Evolutionary conservation across 1,284 basidiomycete genomes (phyloP).

Genomic region (Ustilago sp.): DNA sequence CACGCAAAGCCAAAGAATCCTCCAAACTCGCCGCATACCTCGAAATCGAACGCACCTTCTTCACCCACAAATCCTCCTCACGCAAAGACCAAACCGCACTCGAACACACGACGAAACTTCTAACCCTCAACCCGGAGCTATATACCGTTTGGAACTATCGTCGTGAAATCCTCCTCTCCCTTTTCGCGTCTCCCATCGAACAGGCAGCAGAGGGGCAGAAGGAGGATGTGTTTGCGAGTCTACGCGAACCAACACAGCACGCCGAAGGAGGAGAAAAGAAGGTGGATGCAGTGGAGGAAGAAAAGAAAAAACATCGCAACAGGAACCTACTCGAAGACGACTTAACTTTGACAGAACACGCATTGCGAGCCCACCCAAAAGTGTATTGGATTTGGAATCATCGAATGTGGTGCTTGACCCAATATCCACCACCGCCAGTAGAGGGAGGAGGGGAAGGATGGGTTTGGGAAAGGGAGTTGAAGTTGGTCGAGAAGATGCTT

Average conservation of each 20-base stretch:
- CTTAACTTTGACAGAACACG: constrained; percentile 61
- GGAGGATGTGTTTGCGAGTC: constrained; percentile 50
- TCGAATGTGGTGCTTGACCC: constrained; percentile 64
- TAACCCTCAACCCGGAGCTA: constrained; percentile 65
- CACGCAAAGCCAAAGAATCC: constrained; percentile 59
- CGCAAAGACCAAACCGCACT: constrained; percentile 42
- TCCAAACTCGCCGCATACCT: constrained; percentile 54
- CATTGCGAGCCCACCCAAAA: constrained; percentile 65
- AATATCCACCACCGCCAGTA: constrained; percentile 22
- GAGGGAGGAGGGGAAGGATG: neutral
- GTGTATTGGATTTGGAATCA: constrained; percentile 70
- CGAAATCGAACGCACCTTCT: constrained; percentile 48
- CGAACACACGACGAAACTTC: constrained; percentile 56
- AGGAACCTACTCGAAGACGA: constrained; percentile 52
- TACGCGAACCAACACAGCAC: constrained; percentile 2
- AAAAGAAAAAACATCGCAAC: constrained; percentile 10
- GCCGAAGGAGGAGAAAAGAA: neutral
- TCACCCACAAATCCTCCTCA: constrained; percentile 25
- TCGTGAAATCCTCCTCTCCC: constrained; percentile 46
- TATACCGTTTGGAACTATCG: constrained; percentile 69
- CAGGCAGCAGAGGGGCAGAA: neutral
- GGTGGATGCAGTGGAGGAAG: neutral
- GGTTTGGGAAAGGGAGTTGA: constrained; percentile 63
- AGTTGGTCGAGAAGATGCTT: constrained; percentile 66
- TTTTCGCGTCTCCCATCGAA: constrained; percentile 28